Evolutionary conservation across 2,329 filamentous ascomycete genomes (phyloP), one percentile per base, ranked within the genome.

Genomic region (Mycocentrospora acerina): DNA sequence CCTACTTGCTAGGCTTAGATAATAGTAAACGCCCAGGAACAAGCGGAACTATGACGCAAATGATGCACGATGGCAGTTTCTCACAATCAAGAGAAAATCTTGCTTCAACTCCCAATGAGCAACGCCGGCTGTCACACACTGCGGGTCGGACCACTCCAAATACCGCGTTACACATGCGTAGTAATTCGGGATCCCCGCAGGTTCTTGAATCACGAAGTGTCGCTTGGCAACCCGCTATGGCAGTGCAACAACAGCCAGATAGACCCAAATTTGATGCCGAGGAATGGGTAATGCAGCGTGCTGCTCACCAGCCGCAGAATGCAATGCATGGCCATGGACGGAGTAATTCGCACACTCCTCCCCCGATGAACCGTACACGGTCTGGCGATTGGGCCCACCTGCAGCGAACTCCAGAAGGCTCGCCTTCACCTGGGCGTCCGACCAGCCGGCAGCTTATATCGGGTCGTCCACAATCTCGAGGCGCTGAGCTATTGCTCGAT

Each of bases 201-300:
- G 26, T 75, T 71, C 75, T 78, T 8, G 79, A 80, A 6, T 78
- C 81, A 45, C 79, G 82, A 48, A 89, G 79, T 53, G 72, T 93
- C 47, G 74, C 84, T 4, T 96, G 90, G 90, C 85, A 90, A 51
- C 89, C 90, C 5, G 83, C 79, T 24, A 80, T 80, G 59, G 71
- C 74, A 2, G 67, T 72, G 24, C 70, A 72, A 10, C 73, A 73
- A 8, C 57, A 57, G 15, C 68, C 72, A 18, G 65, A 72, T 11
- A 74, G 76, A n/a, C 75, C 70, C 28, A 70, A 68, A 7, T 60
- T 95, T 10, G 86, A 85, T 4, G 77, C 89, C 0, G 88, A 95
- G 62, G 82, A 94, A 54, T 95, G 85, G 68, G 88, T 95, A 5
- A 82, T 89, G 55, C 85, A 91, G 53, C 82, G 88, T 46, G 85